These are phyloP conservation scores for Sugiyamaella qingdaonensis DNA, from an alignment of 805 yeast species.

Conservation along the genomic window DNA sequence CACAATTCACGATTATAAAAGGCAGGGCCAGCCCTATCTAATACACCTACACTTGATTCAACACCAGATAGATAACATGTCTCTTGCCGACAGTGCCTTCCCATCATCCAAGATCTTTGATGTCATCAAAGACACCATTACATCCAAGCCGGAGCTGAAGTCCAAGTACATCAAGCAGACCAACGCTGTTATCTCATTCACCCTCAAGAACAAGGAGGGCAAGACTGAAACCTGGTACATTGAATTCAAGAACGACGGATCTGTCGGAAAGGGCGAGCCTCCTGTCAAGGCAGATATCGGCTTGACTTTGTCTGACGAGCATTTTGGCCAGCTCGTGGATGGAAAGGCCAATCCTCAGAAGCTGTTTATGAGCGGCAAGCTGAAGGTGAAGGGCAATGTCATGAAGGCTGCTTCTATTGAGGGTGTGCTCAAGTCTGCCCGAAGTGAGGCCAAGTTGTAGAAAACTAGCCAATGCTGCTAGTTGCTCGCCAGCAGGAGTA, in stretches of 20 bases:
- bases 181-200: slow-evolving; percentile 60
- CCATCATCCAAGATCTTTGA: slow-evolving; percentile 39
- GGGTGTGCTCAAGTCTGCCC: slow-evolving; percentile 56
- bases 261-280: slow-evolving; percentile 41
- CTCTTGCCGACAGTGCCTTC: slow-evolving; percentile 29
- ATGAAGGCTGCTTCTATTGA: slow-evolving; percentile 84
- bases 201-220: slow-evolving; percentile 59
- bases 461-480: neutral
- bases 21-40: neutral
- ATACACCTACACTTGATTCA: neutral
- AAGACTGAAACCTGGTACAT: slow-evolving; percentile 60
- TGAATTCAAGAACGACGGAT: slow-evolving; percentile 62
- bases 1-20: neutral
- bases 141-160: slow-evolving; percentile 29
- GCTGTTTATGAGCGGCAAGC: slow-evolving; percentile 77
- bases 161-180: slow-evolving; percentile 41
- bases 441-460: slow-evolving; percentile 44
- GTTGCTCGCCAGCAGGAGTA: neutral
- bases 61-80: slow-evolving; percentile 4
- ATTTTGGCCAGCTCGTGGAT: slow-evolving; percentile 63
- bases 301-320: slow-evolving; percentile 60
- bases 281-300: slow-evolving; percentile 56
- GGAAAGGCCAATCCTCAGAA: slow-evolving; percentile 85
- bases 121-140: slow-evolving; percentile 31
- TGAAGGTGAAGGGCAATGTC: slow-evolving; percentile 84